Base-by-base conservation (phyloP, 2,329 filamentous ascomycete species). In the Fusarium nodosum region DNA sequence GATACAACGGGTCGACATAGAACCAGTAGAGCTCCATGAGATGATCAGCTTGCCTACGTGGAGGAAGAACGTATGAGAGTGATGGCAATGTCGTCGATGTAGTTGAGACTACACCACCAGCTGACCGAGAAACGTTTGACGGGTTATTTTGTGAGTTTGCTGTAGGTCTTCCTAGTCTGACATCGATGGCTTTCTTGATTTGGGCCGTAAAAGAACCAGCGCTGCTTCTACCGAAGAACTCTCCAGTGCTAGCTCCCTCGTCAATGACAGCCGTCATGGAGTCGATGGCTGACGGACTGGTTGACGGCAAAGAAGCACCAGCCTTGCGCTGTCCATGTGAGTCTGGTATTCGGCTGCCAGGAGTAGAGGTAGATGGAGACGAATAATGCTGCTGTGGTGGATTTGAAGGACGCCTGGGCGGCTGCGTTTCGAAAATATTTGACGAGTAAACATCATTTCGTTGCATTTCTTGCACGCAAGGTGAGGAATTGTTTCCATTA, bases 221-320 rank as follows among this genome's bases (percentile, higher is more conserved):
- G 58, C 83, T 84, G 18, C 82, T 84, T 62, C 78, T 83, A 0
- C 82, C 82, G 56, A 84, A 84, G 60, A 82, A 83, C 20, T 82
- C 82, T 16, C 80, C 77, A 1, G 77, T 82, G 24, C 72, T 78
- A 1, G 68, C 69, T 1, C 79, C 81, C 56, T 83, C 81, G 28
- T 82, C 81, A 4, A 81, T 74, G 2, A 83, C 77, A 0, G 80
- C 80, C 9, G 82, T 83, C 80, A 84, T 84, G 3, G 82, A 83
- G 63, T 83, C 78, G 5, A 78, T 81, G 4, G 78, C 79, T 0
- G 80, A 79, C 4, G 79, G 77, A 22, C 67, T 69, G 4, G 64
- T 57, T 1, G 69, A 69, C 5, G 60, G 61, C 1, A 63, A 61
- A 0, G 72, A 73, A 9, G 66, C 69, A 3, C 71, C 66, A 2